These are phyloP conservation scores for Fusarium incarnatum DNA, from an alignment of 2,329 filamentous ascomycete species.

Conservation along the genomic window DNA sequence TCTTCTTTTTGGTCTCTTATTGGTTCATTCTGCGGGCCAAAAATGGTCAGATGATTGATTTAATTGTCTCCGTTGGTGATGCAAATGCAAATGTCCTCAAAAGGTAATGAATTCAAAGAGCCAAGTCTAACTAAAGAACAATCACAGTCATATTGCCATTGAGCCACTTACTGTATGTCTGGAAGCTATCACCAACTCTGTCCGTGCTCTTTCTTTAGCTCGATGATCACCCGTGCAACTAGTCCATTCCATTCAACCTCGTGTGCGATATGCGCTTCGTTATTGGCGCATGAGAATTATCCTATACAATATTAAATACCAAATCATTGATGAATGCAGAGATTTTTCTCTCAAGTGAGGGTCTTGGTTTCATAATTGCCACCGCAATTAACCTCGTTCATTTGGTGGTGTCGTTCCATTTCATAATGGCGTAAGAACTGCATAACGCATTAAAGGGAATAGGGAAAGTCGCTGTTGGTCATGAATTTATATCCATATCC, in stretches of 20 bases:
- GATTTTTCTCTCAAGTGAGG: neutral
- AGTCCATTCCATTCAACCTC: slow-evolving; percentile 25
- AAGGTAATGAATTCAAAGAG: neutral
- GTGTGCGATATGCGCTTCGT: slow-evolving; percentile 17
- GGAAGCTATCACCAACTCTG: slow-evolving; percentile 7
- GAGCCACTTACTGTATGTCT: neutral
- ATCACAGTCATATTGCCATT: neutral
- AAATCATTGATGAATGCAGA: neutral
- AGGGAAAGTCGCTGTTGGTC: neutral
- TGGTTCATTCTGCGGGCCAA: slow-evolving; percentile 20
- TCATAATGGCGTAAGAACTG: slow-evolving; percentile 4
- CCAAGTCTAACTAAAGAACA: slow-evolving; percentile 1
- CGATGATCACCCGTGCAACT: slow-evolving; percentile 16
- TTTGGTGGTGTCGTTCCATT: neutral
- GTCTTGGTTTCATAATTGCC: neutral
- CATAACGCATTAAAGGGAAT: neutral
- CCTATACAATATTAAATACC: neutral
- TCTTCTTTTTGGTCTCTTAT: neutral
- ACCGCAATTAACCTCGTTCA: slow-evolving; percentile 10
- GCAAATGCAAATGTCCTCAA: slow-evolving; percentile 9
- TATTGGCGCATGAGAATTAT: slow-evolving; percentile 21
- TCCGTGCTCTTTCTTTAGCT: slow-evolving; percentile 33
- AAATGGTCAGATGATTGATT: slow-evolving; percentile 7
- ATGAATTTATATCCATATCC: neutral
- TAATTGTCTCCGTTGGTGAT: neutral